phyloP scores from a whole-genome alignment of 2,329 filamentous ascomycete species.

The Mycocentrospora acerina region DNA sequence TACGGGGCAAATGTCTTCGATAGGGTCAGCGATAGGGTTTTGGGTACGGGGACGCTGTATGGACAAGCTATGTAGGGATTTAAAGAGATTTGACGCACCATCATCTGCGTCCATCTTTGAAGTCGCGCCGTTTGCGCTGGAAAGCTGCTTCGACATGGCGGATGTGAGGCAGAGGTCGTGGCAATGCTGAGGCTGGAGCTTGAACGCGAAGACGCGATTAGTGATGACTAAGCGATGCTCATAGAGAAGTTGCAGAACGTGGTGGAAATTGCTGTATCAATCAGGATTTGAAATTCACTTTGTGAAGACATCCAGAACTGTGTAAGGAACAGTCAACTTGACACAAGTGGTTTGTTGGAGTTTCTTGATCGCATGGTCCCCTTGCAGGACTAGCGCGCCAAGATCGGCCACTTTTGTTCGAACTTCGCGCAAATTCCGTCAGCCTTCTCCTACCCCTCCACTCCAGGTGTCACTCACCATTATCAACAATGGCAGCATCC shows the following conservation, averaged over 20 bases:
- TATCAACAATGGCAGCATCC: conserved; percentile 25
- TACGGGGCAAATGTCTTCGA: conserved; percentile 82
- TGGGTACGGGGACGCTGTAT: conserved; percentile 21
- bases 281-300: not conserved
- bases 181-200: not conserved
- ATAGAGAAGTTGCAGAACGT: too few relatives aligned
- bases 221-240: too few relatives aligned
- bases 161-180: not conserved
- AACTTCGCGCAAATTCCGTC: conserved; percentile 10
- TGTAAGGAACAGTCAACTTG: not conserved
- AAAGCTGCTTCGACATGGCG: conserved; percentile 39
- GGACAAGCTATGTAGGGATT: conserved; percentile 32
- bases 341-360: conserved; percentile 3
- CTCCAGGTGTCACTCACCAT: conserved; percentile 2
- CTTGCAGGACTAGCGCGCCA: conserved; percentile 22
- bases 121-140: conserved; percentile 30
- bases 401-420: conserved; percentile 11
- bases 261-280: not conserved
- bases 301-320: too few relatives aligned
- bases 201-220: conserved; percentile 4
- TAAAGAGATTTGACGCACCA: conserved; percentile 40
- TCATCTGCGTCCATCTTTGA: conserved; percentile 37
- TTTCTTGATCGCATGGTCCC: conserved; percentile 8
- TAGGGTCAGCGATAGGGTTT: conserved; percentile 25
- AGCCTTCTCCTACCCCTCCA: conserved; percentile 4